Percentiles rank a stretch among this genome's conserved stretches.
Evolutionary conservation across 1,284 basidiomycete genomes (phyloP).

Genomic region (Apiotrichum porosum): DNA sequence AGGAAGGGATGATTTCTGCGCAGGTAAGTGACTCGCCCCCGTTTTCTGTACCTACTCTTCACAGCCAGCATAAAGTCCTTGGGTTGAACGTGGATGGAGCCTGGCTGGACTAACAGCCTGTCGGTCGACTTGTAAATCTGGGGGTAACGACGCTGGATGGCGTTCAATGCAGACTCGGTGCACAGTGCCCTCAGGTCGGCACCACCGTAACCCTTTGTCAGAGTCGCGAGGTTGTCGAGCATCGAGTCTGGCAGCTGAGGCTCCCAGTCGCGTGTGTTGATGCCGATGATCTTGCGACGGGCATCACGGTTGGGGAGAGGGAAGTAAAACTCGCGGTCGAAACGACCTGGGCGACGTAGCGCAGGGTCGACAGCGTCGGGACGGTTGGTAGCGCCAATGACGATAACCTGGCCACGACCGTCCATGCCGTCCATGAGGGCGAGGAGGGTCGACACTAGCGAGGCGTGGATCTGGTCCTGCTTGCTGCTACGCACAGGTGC

Average conservation of each 20-base stretch:
- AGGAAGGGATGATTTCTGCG: conserved; percentile 85
- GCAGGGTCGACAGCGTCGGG: conserved; percentile 98
- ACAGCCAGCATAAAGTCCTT: conserved; percentile 97
- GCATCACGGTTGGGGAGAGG: conserved; percentile 81
- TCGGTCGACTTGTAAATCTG: conserved; percentile 95
- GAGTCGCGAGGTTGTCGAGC: conserved; percentile 68
- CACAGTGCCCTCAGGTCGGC: conserved; percentile 93
- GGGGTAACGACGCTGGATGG: conserved; percentile 91
- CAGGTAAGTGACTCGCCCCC: too few relatives aligned
- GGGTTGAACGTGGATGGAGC: conserved; percentile 77
- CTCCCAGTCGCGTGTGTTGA: conserved; percentile 88
- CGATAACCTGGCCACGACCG: conserved; percentile 90
- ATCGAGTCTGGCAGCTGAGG: conserved; percentile 68
- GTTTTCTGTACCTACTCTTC: conserved; percentile 63
- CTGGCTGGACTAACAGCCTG: conserved; percentile 76
- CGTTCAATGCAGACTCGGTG: conserved; percentile 94
- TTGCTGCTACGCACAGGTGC: conserved; percentile 96
- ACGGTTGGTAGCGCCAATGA: conserved; percentile 96
- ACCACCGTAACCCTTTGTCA: conserved; percentile 97
- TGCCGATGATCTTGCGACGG: conserved; percentile 79
- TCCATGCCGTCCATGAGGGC: conserved; percentile 99
- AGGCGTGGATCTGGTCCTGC: conserved; percentile 98
- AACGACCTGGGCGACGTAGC: conserved; percentile 85
- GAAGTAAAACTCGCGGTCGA: conserved; percentile 99
- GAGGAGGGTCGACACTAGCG: conserved; percentile 90